Evolutionary conservation across 2,329 filamentous ascomycete genomes (phyloP).

Genomic region (Fusarium dimerum): DNA sequence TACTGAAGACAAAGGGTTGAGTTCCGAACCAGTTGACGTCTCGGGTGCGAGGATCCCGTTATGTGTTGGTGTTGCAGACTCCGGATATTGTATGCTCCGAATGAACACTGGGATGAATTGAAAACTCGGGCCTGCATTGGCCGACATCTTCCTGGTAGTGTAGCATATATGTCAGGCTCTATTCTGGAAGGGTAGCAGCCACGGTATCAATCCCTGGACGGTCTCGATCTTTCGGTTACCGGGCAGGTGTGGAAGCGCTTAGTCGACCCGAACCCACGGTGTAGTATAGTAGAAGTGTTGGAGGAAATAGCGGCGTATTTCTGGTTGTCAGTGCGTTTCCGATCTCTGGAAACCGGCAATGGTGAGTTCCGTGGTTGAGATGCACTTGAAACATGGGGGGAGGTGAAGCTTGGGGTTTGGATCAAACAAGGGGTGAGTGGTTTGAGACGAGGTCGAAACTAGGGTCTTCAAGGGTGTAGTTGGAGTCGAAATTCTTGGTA

Average conservation of each 20-base stretch:
- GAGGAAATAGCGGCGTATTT: no score
- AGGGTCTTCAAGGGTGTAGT: not conserved
- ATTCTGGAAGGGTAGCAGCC: not conserved
- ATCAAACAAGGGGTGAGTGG: constrained; percentile 18
- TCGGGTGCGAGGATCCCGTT: constrained; percentile 28
- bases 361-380: constrained; percentile 2
- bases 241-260: not conserved
- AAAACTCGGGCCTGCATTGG: not conserved
- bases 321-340: constrained; percentile 10
- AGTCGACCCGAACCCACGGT: not conserved
- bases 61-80: not conserved
- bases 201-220: not conserved
- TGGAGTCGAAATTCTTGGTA: not conserved
- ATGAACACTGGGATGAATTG: not conserved
- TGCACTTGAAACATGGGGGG: constrained; percentile 17
- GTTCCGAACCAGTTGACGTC: constrained; percentile 14
- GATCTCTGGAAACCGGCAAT: not conserved
- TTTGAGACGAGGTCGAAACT: constrained; percentile 30
- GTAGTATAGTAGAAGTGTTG: no score
- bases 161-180: not conserved
- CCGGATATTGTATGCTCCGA: not conserved
- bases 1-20: no score
- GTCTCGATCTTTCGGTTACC: not conserved
- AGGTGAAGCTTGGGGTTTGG: constrained; percentile 1
- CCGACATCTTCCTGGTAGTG: not conserved